These are phyloP conservation scores for Malassezia psittaci DNA, from an alignment of 1,284 basidiomycete species.

Conservation along the genomic window DNA sequence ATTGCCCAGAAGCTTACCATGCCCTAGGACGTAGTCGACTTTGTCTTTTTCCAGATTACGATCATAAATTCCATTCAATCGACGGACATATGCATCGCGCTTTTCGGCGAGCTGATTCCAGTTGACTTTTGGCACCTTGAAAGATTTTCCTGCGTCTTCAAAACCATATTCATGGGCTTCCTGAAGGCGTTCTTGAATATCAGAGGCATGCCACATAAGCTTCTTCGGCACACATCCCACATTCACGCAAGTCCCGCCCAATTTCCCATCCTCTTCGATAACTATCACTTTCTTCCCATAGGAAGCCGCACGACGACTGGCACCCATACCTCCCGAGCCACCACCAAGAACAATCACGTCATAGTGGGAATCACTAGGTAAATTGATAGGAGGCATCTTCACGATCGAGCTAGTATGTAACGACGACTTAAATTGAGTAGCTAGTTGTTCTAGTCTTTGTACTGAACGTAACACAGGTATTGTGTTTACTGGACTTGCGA, in stretches of 20 bases:
- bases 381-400: constrained; percentile 40
- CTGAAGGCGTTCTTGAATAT: constrained; percentile 65
- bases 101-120: constrained; percentile 86
- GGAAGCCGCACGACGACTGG: constrained; percentile 59
- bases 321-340: constrained; percentile 47
- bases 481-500: not conserved
- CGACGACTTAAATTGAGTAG: not conserved
- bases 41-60: constrained; percentile 73
- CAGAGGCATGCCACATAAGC: constrained; percentile 99
- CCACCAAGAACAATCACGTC: constrained; percentile 47
- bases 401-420: constrained; percentile 6
- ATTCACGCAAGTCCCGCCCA: constrained; percentile 93
- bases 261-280: constrained; percentile 64
- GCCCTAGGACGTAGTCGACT: constrained; percentile 78
- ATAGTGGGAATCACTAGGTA: constrained; percentile 32
- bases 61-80: constrained; percentile 78
- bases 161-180: constrained; percentile 71
- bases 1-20: constrained; percentile 51
- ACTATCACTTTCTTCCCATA: constrained; percentile 91
- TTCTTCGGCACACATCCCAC: constrained; percentile 58
- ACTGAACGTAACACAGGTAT: not conserved
- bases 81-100: constrained; percentile 86
- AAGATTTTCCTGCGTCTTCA: constrained; percentile 32
- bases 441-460: not conserved
- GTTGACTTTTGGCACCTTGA: constrained; percentile 57